A percentile compares a stretch with the other conserved stretches of the same genome.
Conservation (phyloP, 441 rosid genomes). For the Gossypium lobatum region DNA sequence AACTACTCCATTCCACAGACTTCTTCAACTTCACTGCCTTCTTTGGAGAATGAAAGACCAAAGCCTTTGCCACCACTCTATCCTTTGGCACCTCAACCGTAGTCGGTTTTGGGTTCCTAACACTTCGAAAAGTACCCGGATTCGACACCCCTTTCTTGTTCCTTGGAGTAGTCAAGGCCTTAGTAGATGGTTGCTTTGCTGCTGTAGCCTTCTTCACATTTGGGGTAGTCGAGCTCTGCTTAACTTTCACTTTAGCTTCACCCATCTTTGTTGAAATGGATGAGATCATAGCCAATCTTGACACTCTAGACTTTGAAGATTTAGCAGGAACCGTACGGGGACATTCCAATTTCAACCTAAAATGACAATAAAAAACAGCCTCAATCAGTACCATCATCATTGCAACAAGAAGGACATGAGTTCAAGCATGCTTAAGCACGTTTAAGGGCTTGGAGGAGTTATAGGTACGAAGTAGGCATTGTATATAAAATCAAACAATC, state of each 20-base stretch:
- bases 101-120: slow-evolving; percentile 43
- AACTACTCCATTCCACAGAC: slow-evolving; percentile 42
- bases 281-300: slow-evolving; percentile 69
- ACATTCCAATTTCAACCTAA: slow-evolving; percentile 47
- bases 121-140: slow-evolving; percentile 54
- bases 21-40: slow-evolving; percentile 47
- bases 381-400: neutral
- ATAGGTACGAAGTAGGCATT: too few relatives aligned
- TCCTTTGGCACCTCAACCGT: slow-evolving; percentile 28
- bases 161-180: slow-evolving; percentile 59
- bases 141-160: slow-evolving; percentile 41
- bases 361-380: slow-evolving; percentile 2
- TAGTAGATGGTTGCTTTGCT: slow-evolving; percentile 26
- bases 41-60: slow-evolving; percentile 75
- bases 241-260: slow-evolving; percentile 40
- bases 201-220: slow-evolving; percentile 21
- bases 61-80: slow-evolving; percentile 53
- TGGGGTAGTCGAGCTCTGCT: slow-evolving; percentile 28
- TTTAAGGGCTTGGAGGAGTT: too few relatives aligned
- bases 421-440: too few relatives aligned
- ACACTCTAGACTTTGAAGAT: slow-evolving; percentile 52
- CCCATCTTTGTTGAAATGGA: slow-evolving; percentile 53
- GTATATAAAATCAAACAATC: neutral
- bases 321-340: slow-evolving; percentile 86
- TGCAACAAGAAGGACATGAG: neutral